Evolutionary conservation across 1,284 basidiomycete species (phyloP).

Genomic region (Porodaedalea pini): DNA sequence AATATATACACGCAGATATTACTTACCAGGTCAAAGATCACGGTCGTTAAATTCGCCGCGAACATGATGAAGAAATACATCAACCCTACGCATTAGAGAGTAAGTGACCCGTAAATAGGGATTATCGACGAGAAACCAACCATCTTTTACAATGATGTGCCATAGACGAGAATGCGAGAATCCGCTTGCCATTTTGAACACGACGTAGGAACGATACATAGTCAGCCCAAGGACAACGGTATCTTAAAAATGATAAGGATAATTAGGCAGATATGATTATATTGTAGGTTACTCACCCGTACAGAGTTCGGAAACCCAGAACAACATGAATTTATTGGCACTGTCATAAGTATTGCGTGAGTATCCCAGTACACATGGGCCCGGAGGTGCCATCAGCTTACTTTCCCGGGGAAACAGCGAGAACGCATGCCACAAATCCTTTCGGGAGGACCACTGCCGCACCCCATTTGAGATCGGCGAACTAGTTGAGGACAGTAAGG

Average conservation of each 20-base stretch:
- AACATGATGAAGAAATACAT: conserved; percentile 15
- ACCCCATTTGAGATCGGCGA: neutral
- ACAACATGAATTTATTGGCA: conserved; percentile 10
- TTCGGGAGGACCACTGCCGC: conserved; percentile 2
- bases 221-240: conserved; percentile 4
- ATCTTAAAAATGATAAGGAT: neutral
- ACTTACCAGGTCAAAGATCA: conserved; percentile 13
- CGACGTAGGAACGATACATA: conserved; percentile 11
- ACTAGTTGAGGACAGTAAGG: neutral
- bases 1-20: neutral
- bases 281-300: conserved; percentile 2
- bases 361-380: neutral
- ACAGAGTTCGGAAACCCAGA: conserved; percentile 4
- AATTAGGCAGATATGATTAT: neutral
- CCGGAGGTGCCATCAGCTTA: neutral
- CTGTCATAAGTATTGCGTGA: neutral
- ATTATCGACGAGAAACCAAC: neutral
- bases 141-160: conserved; percentile 10
- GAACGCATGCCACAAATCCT: conserved; percentile 5
- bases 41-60: conserved; percentile 2
- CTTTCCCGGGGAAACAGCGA: conserved; percentile 4
- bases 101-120: neutral
- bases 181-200: neutral
- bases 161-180: conserved; percentile 7
- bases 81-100: neutral